Conservation (phyloP, 306 rosid species). For the Gillenia trifoliata region DNA sequence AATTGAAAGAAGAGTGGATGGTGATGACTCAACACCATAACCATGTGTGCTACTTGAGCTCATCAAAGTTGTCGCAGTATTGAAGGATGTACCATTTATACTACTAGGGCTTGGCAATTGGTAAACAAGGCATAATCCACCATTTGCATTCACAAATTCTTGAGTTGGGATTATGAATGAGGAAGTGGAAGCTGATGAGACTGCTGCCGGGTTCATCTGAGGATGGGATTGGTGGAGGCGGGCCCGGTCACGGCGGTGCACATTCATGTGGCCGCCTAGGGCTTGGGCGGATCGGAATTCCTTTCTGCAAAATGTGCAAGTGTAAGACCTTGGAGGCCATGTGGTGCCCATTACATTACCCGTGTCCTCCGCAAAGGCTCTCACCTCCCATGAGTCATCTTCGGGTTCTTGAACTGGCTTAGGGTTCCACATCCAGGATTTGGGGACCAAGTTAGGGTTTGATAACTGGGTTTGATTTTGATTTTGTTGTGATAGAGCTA, state of each 20-base stretch:
- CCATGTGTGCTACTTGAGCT: neutral
- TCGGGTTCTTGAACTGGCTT: constrained; percentile 31
- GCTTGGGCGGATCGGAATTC: constrained; percentile 96
- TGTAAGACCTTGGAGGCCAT: constrained; percentile 95
- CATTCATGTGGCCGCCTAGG: constrained; percentile 97
- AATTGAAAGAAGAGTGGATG: constrained; percentile 58
- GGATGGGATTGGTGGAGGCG: constrained; percentile 62
- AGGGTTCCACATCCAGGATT: constrained; percentile 73
- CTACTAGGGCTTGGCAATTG: constrained; percentile 64
- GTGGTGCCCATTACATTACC: constrained; percentile 70
- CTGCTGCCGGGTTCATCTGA: neutral
- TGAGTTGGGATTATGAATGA: constrained; percentile 54
- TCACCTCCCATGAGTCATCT: constrained; percentile 90
- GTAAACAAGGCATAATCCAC: constrained; percentile 63
- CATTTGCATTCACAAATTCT: constrained; percentile 40
- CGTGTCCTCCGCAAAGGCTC: constrained; percentile 89
- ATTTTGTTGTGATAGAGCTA: constrained; percentile 35
- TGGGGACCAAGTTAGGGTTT: constrained; percentile 39
- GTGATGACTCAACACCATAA: constrained; percentile 15
- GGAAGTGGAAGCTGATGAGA: constrained; percentile 14
- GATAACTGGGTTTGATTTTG: constrained; percentile 18
- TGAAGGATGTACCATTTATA: neutral
- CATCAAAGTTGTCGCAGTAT: neutral
- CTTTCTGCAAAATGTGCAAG: constrained; percentile 75
- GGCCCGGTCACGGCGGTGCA: constrained; percentile 97